phyloP scores from a whole-genome alignment of 192 early-diverging fungal species.

The Mortierella alpina region DNA sequence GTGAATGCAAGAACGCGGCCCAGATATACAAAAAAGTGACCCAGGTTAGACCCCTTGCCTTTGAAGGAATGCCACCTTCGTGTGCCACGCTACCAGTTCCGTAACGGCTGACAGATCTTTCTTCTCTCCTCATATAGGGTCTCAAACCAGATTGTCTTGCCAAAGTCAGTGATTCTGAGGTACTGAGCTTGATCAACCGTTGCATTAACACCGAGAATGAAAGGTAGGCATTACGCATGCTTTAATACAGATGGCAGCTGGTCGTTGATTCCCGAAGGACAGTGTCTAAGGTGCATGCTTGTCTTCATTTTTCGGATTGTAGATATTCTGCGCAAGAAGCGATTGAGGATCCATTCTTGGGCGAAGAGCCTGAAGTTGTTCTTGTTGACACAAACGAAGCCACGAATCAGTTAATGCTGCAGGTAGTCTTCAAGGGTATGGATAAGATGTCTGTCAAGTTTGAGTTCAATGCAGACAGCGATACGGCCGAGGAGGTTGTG shows the following conservation, averaged over 20 bases:
- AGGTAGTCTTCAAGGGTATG: conserved; percentile 84
- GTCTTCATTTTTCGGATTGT: not conserved
- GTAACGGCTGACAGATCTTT: not conserved
- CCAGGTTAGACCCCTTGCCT: conserved; percentile 52
- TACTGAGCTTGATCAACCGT: conserved; percentile 72
- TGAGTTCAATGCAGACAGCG: conserved; percentile 83
- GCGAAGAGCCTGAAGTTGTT: conserved; percentile 81
- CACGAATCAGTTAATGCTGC: conserved; percentile 74
- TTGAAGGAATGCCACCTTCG: too few relatives aligned
- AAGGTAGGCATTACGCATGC: conserved; percentile 43
- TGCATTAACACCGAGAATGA: conserved; percentile 75
- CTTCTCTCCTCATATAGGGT: conserved; percentile 54
- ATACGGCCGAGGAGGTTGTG: conserved; percentile 84
- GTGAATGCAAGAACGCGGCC: conserved; percentile 84
- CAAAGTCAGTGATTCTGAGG: conserved; percentile 70
- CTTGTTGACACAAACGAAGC: conserved; percentile 67
- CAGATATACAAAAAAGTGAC: conserved; percentile 85
- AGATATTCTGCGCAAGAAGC: conserved; percentile 76
- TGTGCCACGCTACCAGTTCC: not conserved
- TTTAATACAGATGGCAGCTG: not conserved
- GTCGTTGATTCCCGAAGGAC: not conserved
- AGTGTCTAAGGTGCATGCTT: not conserved
- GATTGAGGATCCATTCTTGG: conserved; percentile 77
- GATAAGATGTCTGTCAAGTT: conserved; percentile 86
- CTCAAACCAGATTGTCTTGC: conserved; percentile 79